Base-by-base conservation (phyloP, 805 yeast genomes). In the Nakazawaea populi region DNA sequence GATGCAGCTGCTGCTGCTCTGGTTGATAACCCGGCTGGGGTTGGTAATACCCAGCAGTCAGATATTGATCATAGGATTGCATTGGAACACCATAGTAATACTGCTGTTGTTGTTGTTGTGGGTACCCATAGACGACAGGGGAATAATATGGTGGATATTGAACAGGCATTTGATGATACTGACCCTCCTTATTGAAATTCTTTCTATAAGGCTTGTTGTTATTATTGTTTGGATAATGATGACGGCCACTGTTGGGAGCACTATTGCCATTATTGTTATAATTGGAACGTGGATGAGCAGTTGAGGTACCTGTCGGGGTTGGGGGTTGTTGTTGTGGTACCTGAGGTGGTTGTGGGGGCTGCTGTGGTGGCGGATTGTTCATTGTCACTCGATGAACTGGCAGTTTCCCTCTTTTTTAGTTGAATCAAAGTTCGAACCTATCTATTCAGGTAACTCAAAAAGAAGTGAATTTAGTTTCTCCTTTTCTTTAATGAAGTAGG, bases 201-300 rank as follows among this genome's bases (percentile, higher is more conserved):
- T 52, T 48, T 28, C 53, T 43, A 42, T 52, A 50, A 14, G 55
- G 49, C 34, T 47, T 41, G 54, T 37, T 48, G 36, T 50, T 41
- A 31, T 45, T 40, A 14, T 42, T 34, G 38, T 37, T 37, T 6
- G 40, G 18, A 12, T 37, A 38, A 12, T 36, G 53, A 24, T 46
- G 49, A 36, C 44, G 41, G 10, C 24, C 24, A 14, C 38, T 32
- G 35, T 32, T 32, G 8, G 35, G 35, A 11, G 35, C 35, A 32
- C 11, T 32, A 11, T 11, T 32, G 11, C 43, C 30, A 40, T 43
- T 43, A 43, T 43, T 43, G 10, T 43, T 31, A 18, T 35, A 44
- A 36, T 44, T 44, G 27, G n/a, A n/a, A 44, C 47, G 47, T n/a
- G 47, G 47, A 36, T 44, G 47, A 36, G 42, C 41, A 29, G 27